Base-by-base conservation (phyloP, 805 yeast genomes). In the Barnettozyma californica region DNA sequence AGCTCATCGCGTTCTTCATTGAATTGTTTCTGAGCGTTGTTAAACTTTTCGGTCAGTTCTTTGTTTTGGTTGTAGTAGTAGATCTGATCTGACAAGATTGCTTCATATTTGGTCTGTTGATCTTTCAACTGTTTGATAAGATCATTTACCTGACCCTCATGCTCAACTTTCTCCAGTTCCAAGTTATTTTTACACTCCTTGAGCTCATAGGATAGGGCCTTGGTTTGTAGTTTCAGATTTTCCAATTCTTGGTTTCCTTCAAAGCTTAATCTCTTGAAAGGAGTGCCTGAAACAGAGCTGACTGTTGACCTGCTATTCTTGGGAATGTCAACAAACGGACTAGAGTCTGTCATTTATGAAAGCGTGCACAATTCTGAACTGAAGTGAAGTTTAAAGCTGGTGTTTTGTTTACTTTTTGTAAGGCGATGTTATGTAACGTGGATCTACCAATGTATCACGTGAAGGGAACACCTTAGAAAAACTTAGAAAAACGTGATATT, bases 241-340 rank as follows among this genome's bases (percentile, higher is more conserved):
- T 45, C 39, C 21, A 41, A 2, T 13, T 44, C 50, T 5, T 2
- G 18, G 4, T 33, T 36, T 8, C 39, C 38, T 14, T 41, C 44
- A 16, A 48, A 51, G 21, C 41, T 45, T 23, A 51, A 39, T 23
- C 37, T 34, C 33, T 42, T 35, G 14, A 31, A 45, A n/a, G 49
- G 49, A 59, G 49, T 62, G 2, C 21, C 31, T 4, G 25, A 2
- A 1, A 16, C 46, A 16, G 43, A 26, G 21, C 43, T 62, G 43
- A 61, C 62, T 48, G 62, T 20, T 16, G 40, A 31, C 11, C 27
- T 20, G 7, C 13, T 8, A 33, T 48, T 34, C 43, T 48, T 36
- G 6, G 71, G 73, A 3, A 61, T 51, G 40, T 69, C 72, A 3
- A 69, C 49, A 56, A 70, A 69, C 1, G 74, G 73, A 4, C 73